Evolutionary conservation across 805 yeast species (phyloP), one percentile per base, ranked within the genome.

Genomic region (Candida ovalis): DNA sequence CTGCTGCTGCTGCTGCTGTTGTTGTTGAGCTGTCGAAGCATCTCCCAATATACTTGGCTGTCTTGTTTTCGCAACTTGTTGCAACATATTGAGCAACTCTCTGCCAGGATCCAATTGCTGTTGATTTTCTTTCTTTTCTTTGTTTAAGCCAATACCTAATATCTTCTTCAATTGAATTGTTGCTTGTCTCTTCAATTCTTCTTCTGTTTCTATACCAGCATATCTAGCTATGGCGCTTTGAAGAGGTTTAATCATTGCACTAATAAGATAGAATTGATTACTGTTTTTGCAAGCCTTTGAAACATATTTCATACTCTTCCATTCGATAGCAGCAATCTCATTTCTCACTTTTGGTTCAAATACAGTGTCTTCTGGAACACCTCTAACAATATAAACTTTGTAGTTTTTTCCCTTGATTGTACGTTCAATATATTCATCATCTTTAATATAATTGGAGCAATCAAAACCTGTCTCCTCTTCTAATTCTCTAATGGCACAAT

Each of bases 391-490:
- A 64, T 79, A 94, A 21, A 94, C 86, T 59, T 89, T 84, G 66
- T 87, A 86, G 66, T 88, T 88, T 66, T 94, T 92, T 7, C 94
- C 96, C 44, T 73, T 71, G 22, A 88, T 78, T 3, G 88, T 86
- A 62, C 96, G 77, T 62, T 92, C 97, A 44, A 90, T 76, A 54
- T 77, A 88, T 50, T 86, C 88, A 33, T 82, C 77, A 50, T 84
- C 86, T 52, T 81, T 78, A 39, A 91, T 74, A 53, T 76, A 78
- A 17, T 80, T 81, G 1, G 83, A 67, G 43, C 88, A 83, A 65
- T 94, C 95, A 60, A 84, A 91, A 0, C 98, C 96, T 15, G 91
- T 92, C 67, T 94, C 99, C 68, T 94, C 99, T 52, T 77, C 77
- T 21, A 88, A 90, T 64, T 94, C 99, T 59, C 99, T 78, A 13